Evolutionary conservation across 331 rosid genomes (phyloP).

Genomic region (Quercus lobata): DNA sequence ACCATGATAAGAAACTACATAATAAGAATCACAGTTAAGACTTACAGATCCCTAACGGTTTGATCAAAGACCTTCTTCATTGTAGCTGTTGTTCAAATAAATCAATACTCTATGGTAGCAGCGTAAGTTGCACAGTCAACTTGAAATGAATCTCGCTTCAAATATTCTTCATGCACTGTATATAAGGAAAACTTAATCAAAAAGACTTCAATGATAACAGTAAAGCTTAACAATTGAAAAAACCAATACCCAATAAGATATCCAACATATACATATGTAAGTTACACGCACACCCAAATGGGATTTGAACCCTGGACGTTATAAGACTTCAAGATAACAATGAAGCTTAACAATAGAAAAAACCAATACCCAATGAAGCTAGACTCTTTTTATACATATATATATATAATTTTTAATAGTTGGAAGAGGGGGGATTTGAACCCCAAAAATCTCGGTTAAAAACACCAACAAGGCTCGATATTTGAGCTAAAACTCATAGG

Average conservation of each 20-base stretch:
- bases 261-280: no score
- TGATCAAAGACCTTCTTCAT: slow-evolving; percentile 93
- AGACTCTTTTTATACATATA: no score
- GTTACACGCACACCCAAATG: no score
- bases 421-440: no score
- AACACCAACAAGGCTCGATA: no score
- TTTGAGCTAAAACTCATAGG: no score
- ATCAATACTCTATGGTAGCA: slow-evolving; percentile 14
- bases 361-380: no score
- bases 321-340: no score
- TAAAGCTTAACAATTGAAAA: not conserved
- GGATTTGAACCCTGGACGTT: no score
- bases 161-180: not conserved
- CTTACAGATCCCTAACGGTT: slow-evolving; percentile 94
- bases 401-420: no score
- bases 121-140: slow-evolving; percentile 20
- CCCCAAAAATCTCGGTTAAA: no score
- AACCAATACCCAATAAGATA: slow-evolving; percentile 4
- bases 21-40: slow-evolving; percentile 7
- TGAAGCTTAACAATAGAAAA: no score
- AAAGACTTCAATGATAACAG: slow-evolving; percentile 11
- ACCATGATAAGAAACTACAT: not conserved
- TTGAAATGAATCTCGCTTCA: slow-evolving; percentile 11
- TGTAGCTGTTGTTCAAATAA: slow-evolving; percentile 15
- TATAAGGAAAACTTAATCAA: slow-evolving; percentile 3